These are phyloP conservation scores for Paramyrothecium roridum DNA, from an alignment of 2,329 filamentous ascomycete species.

Conservation along the genomic window DNA sequence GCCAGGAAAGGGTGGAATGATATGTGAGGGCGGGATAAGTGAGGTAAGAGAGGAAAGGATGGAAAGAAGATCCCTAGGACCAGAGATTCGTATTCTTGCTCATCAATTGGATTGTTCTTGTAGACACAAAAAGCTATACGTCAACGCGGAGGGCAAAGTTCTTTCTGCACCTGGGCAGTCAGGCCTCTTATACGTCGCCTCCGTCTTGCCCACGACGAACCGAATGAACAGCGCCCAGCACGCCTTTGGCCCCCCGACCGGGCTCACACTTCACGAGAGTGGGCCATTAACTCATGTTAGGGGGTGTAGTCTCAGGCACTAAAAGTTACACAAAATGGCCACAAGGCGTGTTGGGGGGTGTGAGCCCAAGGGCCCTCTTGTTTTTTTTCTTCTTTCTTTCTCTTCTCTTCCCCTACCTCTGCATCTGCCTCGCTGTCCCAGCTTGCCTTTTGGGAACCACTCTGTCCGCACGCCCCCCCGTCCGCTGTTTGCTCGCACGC, in stretches of 20 bases:
- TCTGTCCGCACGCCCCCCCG: not conserved
- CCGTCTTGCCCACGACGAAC: not conserved
- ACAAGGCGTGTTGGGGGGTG: too few relatives aligned
- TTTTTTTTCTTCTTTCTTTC: too few relatives aligned
- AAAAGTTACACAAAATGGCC: too few relatives aligned
- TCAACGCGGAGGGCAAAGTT: not conserved
- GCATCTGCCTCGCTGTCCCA: too few relatives aligned
- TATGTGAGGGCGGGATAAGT: not conserved
- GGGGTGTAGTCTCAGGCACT: not conserved
- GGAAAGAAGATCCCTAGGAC: not conserved
- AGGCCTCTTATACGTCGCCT: not conserved
- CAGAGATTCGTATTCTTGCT: not conserved
- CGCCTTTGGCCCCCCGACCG: not conserved
- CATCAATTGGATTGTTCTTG: not conserved
- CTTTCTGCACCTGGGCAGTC: not conserved
- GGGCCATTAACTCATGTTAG: not conserved
- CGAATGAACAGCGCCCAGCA: not conserved
- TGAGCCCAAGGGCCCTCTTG: too few relatives aligned
- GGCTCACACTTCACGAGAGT: not conserved
- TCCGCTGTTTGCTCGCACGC: too few relatives aligned
- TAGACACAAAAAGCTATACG: not conserved
- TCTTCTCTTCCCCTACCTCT: too few relatives aligned
- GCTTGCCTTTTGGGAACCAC: too few relatives aligned
- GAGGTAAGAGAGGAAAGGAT: not conserved
- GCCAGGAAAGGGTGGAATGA: not conserved